Conservation (phyloP, 2,329 filamentous ascomycete genomes). For the Penicillium capsulatum region DNA sequence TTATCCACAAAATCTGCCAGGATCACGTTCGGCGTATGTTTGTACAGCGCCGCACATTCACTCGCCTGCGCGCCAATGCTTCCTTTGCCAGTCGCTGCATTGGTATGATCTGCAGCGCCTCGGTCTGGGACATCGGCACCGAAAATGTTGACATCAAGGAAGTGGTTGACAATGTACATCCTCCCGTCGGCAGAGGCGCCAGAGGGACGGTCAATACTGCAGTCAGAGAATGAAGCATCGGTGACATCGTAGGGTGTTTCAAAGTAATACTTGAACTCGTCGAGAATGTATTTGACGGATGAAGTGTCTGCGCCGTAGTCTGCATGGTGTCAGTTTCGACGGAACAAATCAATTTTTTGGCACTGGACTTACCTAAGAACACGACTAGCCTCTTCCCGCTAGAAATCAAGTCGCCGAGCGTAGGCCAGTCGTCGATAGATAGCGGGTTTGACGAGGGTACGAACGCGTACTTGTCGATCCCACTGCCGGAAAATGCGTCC, state of each 20-base stretch:
- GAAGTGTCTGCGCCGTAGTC: slow-evolving; percentile 41
- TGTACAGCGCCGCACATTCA: slow-evolving; percentile 38
- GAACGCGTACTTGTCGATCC: slow-evolving; percentile 35
- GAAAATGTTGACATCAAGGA: slow-evolving; percentile 42
- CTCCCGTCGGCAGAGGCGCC: slow-evolving; percentile 36
- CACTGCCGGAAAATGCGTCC: slow-evolving; percentile 30
- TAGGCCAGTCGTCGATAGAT: slow-evolving; percentile 42
- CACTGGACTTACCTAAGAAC: slow-evolving; percentile 36
- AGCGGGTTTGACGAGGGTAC: slow-evolving; percentile 34
- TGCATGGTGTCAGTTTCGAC: slow-evolving; percentile 10
- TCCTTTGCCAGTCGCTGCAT: slow-evolving; percentile 40
- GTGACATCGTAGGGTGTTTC: slow-evolving; percentile 45
- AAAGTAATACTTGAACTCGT: slow-evolving; percentile 45
- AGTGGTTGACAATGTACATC: slow-evolving; percentile 50
- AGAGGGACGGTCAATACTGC: slow-evolving; percentile 43
- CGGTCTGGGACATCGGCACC: slow-evolving; percentile 45
- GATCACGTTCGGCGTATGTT: slow-evolving; percentile 41
- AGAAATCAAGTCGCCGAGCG: slow-evolving; percentile 39
- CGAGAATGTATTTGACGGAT: slow-evolving; percentile 41
- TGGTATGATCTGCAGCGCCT: slow-evolving; percentile 37
- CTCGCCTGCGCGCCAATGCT: slow-evolving; percentile 44
- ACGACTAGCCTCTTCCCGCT: slow-evolving; percentile 43
- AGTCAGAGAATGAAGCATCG: slow-evolving; percentile 40
- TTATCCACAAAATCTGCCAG: slow-evolving; percentile 46
- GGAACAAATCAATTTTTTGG: neutral